Evolutionary conservation across 148 eudicot genomes (phyloP), one percentile per base, ranked within the genome.

Genomic region (Dysphania ambrosioides): DNA sequence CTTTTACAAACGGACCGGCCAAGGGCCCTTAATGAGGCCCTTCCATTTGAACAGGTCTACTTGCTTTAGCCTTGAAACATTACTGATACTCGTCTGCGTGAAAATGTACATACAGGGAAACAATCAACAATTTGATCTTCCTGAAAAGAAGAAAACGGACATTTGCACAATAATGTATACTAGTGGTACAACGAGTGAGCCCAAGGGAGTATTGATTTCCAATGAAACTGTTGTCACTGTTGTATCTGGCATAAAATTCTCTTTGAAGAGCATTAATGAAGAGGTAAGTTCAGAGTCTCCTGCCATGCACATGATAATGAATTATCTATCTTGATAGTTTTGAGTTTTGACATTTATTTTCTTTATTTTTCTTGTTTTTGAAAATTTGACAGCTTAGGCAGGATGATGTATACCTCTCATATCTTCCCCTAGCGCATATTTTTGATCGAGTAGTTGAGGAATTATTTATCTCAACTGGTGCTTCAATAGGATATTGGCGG

Each of bases 101-200:
- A 70, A 40, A 58, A 71, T 71, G 40, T 44, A 27, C 29, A 12
- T 59, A 55, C 81, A 94, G 98, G 97, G 91, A 77, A 74, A 38
- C 36, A 74, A 82, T 76, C 78, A 89, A 47, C 75, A 82, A 56
- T 87, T 72, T 74, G 90, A 87, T 73, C 84, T 92, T 73, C 99
- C 99, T 44, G 64, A 23, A 16, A 96, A 96, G 80, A 88, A 77
- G 73, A 90, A 83, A 78, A 84, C 84, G 1, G 99, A 96, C 63
- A 86, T 92, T 12, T 92, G 99, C 75, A 96, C 97, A 34, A 96
- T 96, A 62, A 96, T 92, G 97, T 96, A 96, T 70, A 96, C 99
- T 3, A 96, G 99, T 77, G 99, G 99, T 66, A 92, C 99, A 59
- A 96, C 99, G 30, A 89, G 99, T 29, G 99, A 96, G 72, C 99